phyloP scores from a whole-genome alignment of 768 basidiomycete genomes.

The Pholiota molesta region DNA sequence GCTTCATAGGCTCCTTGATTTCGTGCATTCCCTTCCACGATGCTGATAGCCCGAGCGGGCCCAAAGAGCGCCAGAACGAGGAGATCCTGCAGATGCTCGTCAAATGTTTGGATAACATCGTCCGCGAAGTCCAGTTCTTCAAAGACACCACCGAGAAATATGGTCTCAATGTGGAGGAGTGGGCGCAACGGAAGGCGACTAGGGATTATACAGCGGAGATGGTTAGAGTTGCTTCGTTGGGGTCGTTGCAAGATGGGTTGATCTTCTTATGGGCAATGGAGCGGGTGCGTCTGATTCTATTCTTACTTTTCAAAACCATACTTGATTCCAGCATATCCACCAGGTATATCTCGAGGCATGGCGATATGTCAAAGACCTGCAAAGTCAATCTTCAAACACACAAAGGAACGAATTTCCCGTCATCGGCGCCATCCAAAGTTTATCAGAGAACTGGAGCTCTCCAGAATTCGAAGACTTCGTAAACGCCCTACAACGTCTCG shows the following conservation, averaged over 20 bases:
- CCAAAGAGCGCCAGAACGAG: constrained; percentile 39
- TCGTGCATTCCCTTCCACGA: constrained; percentile 56
- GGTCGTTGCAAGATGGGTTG: constrained; percentile 61
- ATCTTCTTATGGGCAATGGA: constrained; percentile 85
- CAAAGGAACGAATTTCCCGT: constrained; percentile 13
- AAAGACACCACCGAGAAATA: constrained; percentile 47
- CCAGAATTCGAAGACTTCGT: constrained; percentile 59
- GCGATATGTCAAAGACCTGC: constrained; percentile 46
- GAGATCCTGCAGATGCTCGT: constrained; percentile 51
- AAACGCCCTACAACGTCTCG: constrained; percentile 46
- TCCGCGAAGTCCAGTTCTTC: constrained; percentile 63
- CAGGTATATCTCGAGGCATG: constrained; percentile 76
- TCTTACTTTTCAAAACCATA: not conserved
- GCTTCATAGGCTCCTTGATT: constrained; percentile 70
- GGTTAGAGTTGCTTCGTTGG: constrained; percentile 49
- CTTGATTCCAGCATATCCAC: not conserved
- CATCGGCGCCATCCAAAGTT: constrained; percentile 39
- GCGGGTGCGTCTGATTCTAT: constrained; percentile 50
- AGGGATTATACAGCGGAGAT: constrained; percentile 76
- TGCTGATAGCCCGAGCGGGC: constrained; percentile 31
- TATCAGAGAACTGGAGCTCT: constrained; percentile 67
- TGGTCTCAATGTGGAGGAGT: constrained; percentile 47
- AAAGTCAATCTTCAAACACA: constrained; percentile 14
- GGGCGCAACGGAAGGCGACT: constrained; percentile 62
- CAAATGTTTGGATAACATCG: constrained; percentile 58